phyloP scores from a whole-genome alignment of 208 protist species.

The Leishmania tropica region DNA sequence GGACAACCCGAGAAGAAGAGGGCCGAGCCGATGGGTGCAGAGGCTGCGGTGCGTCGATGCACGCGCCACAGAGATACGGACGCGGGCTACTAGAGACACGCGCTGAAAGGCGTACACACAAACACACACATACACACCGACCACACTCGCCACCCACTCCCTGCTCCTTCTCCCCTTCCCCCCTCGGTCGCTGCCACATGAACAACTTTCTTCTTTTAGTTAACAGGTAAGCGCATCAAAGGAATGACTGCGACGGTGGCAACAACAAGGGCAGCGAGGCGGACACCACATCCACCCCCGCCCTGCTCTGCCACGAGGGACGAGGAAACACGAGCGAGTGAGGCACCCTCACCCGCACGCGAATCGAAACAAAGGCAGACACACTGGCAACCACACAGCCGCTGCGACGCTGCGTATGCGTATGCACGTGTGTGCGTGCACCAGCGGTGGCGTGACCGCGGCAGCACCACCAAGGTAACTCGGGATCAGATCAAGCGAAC shows the following conservation, averaged over 20 bases:
- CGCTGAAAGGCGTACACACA: conserved; percentile 1
- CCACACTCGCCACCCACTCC: background rate
- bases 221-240: background rate
- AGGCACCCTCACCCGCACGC: background rate
- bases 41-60: background rate
- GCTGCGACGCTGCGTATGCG: background rate
- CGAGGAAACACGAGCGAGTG: background rate
- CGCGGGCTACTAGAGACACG: background rate
- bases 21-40: background rate
- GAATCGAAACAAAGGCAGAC: too few relatives aligned
- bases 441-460: background rate
- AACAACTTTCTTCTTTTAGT: background rate
- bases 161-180: background rate
- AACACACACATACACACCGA: background rate
- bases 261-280: background rate
- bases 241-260: background rate
- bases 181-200: background rate
- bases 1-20: background rate
- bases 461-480: background rate
- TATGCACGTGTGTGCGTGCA: background rate
- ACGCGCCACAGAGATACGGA: background rate
- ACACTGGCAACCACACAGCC: background rate
- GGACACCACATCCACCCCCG: background rate
- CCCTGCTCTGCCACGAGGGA: background rate
- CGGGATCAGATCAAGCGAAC: background rate